Evolutionary conservation across 148 eudicot species (phyloP).

Genomic region (Chenopodium suecicum): DNA sequence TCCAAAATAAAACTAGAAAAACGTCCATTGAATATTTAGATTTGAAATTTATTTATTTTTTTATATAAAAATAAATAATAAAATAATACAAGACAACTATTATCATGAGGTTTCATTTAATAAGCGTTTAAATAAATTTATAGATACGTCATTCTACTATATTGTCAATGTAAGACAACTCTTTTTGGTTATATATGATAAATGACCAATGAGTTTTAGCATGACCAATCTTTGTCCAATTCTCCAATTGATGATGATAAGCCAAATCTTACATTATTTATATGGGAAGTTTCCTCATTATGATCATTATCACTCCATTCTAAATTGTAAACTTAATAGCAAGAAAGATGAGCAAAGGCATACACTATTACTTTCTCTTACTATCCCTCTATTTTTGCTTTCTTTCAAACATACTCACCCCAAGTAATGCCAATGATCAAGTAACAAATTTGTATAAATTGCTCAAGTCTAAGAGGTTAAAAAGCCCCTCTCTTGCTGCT

Average conservation of each 20-base stretch:
- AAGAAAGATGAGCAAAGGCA: constrained; percentile 19
- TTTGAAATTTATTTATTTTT: no score
- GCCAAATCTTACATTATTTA: constrained; percentile 2
- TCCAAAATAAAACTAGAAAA: no score
- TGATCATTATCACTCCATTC: neutral
- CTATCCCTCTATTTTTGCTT: constrained; percentile 8
- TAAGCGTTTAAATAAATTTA: no score
- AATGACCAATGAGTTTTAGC: neutral
- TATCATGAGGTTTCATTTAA: no score
- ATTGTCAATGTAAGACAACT: neutral
- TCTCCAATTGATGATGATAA: neutral
- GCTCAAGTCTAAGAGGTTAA: constrained; percentile 33
- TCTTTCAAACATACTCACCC: constrained; percentile 11
- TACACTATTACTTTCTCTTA: constrained; percentile 7
- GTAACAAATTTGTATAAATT: constrained; percentile 25
- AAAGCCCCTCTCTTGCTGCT: constrained; percentile 25
- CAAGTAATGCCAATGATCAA: constrained; percentile 29
- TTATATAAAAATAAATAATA: no score
- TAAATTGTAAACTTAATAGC: neutral
- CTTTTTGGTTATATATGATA: neutral
- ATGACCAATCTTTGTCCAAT: neutral
- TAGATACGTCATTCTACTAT: no score
- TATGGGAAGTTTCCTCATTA: neutral
- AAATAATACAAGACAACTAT: no score
- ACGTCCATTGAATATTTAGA: no score